Conservation (phyloP, 352 stramenopile genomes). For the Pelagophyceae sp. region DNA sequence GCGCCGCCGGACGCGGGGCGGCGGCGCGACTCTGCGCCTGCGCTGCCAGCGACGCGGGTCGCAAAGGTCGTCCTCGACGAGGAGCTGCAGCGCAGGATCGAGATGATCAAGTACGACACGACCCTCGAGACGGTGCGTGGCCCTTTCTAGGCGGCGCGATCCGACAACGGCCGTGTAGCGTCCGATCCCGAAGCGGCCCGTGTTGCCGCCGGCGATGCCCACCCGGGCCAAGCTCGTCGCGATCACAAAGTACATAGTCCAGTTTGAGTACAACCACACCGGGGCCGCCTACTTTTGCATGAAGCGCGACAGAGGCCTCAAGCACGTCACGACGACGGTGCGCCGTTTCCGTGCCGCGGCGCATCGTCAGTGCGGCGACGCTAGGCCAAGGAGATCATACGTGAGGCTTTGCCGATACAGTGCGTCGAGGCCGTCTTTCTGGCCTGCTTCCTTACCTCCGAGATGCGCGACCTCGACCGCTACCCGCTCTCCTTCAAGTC, state of each 20-base stretch:
- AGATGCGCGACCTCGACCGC: constrained; percentile 53
- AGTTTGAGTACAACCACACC: constrained; percentile 66
- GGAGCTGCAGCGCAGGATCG: neutral
- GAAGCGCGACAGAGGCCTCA: constrained; percentile 72
- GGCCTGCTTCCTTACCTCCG: constrained; percentile 61
- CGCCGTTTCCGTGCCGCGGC: no score
- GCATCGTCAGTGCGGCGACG: no score
- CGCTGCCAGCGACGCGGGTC: no score
- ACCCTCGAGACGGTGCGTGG: neutral
- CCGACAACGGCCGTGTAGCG: neutral
- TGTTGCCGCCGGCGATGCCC: neutral
- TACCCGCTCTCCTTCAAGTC: constrained; percentile 75
- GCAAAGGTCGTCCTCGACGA: neutral
- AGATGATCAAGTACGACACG: neutral
- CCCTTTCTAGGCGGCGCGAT: neutral
- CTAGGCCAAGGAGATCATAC: constrained; percentile 71
- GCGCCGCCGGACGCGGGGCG: no score
- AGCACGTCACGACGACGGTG: constrained; percentile 67
- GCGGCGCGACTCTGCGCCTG: no score
- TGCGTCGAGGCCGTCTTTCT: constrained; percentile 75
- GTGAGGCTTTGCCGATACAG: constrained; percentile 67
- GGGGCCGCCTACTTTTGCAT: constrained; percentile 68
- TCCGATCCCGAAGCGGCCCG: neutral
- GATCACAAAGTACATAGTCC: constrained; percentile 21
- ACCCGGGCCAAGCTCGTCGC: neutral